Evolutionary conservation across 768 basidiomycete genomes (phyloP).

Genomic region (Calocybe cyanea): DNA sequence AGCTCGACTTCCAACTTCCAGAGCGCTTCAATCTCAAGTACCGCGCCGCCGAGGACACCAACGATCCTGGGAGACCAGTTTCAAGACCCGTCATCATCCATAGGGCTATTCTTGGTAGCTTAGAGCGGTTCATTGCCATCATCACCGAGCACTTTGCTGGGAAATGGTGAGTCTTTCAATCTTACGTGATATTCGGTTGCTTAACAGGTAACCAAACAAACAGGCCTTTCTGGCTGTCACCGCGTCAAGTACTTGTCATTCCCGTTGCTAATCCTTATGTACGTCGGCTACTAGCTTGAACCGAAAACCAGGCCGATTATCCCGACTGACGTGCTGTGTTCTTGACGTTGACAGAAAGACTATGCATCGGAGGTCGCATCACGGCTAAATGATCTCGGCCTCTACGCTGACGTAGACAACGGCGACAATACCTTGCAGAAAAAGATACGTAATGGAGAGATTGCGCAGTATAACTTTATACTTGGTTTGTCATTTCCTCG

Average conservation of each 20-base stretch:
- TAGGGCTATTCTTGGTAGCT: conserved; percentile 88
- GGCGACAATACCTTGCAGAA: conserved; percentile 90
- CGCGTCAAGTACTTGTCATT: conserved; percentile 92
- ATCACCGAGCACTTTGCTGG: conserved; percentile 97
- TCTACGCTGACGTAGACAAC: conserved; percentile 92
- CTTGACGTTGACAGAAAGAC: conserved; percentile 56
- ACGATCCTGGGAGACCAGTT: conserved; percentile 49
- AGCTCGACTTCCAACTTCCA: conserved; percentile 98
- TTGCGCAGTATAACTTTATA: conserved; percentile 97
- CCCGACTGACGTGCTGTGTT: neutral
- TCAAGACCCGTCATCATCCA: conserved; percentile 96
- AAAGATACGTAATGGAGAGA: conserved; percentile 96
- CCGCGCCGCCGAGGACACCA: conserved; percentile 70
- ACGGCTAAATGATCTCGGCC: conserved; percentile 59
- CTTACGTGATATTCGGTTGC: conserved; percentile 1
- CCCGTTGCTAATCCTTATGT: conserved; percentile 91
- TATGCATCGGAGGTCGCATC: conserved; percentile 83
- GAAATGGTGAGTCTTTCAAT: conserved; percentile 68
- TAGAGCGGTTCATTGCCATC: conserved; percentile 96
- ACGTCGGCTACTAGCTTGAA: conserved; percentile 28
- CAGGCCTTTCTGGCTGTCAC: conserved; percentile 98
- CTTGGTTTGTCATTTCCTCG: conserved; percentile 56
- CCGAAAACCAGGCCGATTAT: conserved; percentile 14
- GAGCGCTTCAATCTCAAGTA: conserved; percentile 95
- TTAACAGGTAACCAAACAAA: conserved; percentile 1